Evolutionary conservation across 805 yeast genomes (phyloP).

Genomic region (Zygoascus biomembranicola): DNA sequence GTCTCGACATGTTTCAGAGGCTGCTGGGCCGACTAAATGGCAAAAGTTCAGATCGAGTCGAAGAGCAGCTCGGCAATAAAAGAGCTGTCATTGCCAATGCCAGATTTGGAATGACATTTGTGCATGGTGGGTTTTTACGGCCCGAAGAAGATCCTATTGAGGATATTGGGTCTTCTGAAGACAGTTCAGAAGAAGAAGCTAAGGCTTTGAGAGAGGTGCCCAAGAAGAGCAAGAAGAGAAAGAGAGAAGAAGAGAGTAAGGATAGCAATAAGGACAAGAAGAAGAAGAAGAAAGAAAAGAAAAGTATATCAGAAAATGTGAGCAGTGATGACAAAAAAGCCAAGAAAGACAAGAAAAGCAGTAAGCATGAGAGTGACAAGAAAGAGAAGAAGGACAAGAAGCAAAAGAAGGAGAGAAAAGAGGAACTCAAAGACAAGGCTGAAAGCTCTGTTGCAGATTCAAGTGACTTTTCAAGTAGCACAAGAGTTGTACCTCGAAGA

Average conservation of each 20-base stretch:
- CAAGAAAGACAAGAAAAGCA: constrained; percentile 24
- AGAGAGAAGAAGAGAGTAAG: constrained; percentile 21
- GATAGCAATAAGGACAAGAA: constrained; percentile 22
- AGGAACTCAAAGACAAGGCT: constrained; percentile 27
- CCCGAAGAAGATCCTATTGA: constrained; percentile 52
- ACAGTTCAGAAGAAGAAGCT: constrained; percentile 20
- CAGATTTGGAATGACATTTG: constrained; percentile 81
- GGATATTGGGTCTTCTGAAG: constrained; percentile 23
- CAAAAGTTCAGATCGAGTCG: constrained; percentile 52
- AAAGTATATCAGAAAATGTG: constrained; percentile 24
- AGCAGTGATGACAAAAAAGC: constrained; percentile 25
- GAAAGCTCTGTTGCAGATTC: background rate
- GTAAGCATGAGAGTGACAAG: constrained; percentile 20
- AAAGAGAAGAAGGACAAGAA: constrained; percentile 23
- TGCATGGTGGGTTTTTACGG: constrained; percentile 80
- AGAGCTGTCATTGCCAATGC: constrained; percentile 64
- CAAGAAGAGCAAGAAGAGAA: constrained; percentile 22
- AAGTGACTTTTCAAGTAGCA: constrained; percentile 1
- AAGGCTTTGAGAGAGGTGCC: constrained; percentile 25
- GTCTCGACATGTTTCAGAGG: constrained; percentile 88
- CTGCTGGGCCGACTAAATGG: constrained; percentile 86
- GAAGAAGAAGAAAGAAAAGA: constrained; percentile 25
- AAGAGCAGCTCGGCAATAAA: constrained; percentile 49
- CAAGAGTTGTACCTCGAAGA: constrained; percentile 38
- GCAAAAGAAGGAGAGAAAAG: constrained; percentile 22